Conservation (phyloP, 768 basidiomycete species). For the Podaxis sp. region DNA sequence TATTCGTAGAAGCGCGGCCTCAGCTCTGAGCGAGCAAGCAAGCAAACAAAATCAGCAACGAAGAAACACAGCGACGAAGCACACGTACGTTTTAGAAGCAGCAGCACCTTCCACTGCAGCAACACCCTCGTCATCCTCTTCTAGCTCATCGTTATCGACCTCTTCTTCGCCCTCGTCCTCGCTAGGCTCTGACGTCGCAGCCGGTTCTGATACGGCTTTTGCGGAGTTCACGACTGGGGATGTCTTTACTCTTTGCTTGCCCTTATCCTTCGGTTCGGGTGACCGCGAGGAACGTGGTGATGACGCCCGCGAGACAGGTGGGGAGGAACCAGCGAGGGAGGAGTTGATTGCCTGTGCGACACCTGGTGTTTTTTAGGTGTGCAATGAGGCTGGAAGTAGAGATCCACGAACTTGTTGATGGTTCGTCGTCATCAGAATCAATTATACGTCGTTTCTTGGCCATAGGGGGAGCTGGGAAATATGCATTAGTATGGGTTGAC, state of each 20-base stretch:
- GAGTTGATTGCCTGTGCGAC: conserved; percentile 6
- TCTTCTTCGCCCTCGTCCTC: conserved; percentile 36
- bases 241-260: conserved; percentile 25
- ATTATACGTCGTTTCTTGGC: conserved; percentile 54
- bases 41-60: conserved; percentile 4
- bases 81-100: conserved; percentile 62
- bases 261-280: conserved; percentile 7
- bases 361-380: conserved; percentile 9
- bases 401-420: conserved; percentile 14
- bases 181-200: conserved; percentile 19
- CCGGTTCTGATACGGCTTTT: conserved; percentile 27
- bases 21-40: conserved; percentile 46
- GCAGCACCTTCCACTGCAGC: conserved; percentile 30
- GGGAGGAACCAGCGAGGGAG: conserved; percentile 7
- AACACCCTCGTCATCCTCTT: conserved; percentile 27
- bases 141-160: conserved; percentile 15
- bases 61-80: neutral
- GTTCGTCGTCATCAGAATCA: conserved; percentile 55
- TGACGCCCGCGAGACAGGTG: neutral
- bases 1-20: conserved; percentile 59
- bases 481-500: neutral
- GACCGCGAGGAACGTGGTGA: conserved; percentile 5
- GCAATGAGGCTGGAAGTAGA: neutral
- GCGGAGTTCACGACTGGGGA: conserved; percentile 19
- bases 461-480: conserved; percentile 31